phyloP scores from a whole-genome alignment of 2,329 filamentous ascomycete species.

The Trichoderma simmonsii region DNA sequence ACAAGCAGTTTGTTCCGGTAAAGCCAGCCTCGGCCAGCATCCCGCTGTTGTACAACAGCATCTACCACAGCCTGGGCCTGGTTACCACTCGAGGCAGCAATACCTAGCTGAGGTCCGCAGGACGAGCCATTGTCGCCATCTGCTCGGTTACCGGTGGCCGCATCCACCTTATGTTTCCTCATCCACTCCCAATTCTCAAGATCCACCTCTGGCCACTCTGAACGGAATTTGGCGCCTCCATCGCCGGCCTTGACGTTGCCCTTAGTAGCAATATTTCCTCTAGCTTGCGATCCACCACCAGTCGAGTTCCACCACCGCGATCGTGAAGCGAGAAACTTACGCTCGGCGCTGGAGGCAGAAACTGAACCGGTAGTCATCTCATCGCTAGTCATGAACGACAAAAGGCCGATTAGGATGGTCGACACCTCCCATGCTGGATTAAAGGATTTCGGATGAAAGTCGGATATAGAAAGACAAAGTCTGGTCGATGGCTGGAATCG shows the following conservation, averaged over 20 bases:
- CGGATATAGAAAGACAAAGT: slow-evolving; percentile 91
- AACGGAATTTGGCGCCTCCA: slow-evolving; percentile 82
- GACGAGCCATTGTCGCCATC: slow-evolving; percentile 49
- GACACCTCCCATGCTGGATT: slow-evolving; percentile 98
- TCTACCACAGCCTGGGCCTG: slow-evolving; percentile 72
- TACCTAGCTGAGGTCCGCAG: slow-evolving; percentile 55
- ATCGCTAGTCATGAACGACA: slow-evolving; percentile 98
- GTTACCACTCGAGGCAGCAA: slow-evolving; percentile 57
- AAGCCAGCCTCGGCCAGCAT: slow-evolving; percentile 80
- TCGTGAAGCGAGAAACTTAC: slow-evolving; percentile 70
- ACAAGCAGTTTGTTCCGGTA: slow-evolving; percentile 75
- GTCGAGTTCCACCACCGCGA: slow-evolving; percentile 97
- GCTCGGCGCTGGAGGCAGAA: slow-evolving; percentile 70
- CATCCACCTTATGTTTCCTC: slow-evolving; percentile 75
- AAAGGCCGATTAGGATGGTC: slow-evolving; percentile 88
- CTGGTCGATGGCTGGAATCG: slow-evolving; percentile 91
- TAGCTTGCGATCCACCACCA: slow-evolving; percentile 71
- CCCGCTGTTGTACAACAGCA: slow-evolving; percentile 68
- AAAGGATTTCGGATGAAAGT: slow-evolving; percentile 97
- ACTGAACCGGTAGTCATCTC: slow-evolving; percentile 97
- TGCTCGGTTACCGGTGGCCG: slow-evolving; percentile 63
- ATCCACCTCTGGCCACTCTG: slow-evolving; percentile 88
- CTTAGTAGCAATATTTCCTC: slow-evolving; percentile 53
- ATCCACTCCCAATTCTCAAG: slow-evolving; percentile 92
- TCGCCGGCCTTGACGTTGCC: slow-evolving; percentile 90